phyloP scores from a whole-genome alignment of 1,284 basidiomycete genomes.

The Ganoderma multipileum region DNA sequence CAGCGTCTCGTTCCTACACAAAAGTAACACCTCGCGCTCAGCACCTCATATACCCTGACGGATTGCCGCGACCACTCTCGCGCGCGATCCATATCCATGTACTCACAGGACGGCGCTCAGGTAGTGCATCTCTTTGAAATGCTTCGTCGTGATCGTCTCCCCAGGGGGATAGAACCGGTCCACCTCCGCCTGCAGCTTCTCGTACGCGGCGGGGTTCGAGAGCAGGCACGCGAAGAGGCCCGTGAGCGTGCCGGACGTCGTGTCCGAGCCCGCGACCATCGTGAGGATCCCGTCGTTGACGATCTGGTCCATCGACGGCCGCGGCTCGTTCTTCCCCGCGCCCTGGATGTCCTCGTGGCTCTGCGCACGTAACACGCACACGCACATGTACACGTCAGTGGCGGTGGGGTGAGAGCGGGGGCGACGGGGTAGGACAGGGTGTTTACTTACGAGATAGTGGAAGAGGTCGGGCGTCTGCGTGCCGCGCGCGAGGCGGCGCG shows the following conservation, averaged over 20 bases:
- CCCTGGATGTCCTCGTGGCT: conserved; percentile 31
- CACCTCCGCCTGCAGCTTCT: conserved; percentile 37
- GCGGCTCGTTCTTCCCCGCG: conserved; percentile 15
- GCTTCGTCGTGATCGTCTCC: conserved; percentile 32
- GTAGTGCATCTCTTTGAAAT: conserved; percentile 38
- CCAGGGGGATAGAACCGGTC: conserved; percentile 37
- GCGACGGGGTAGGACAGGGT: background rate
- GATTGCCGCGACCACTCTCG: background rate
- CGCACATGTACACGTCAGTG: background rate
- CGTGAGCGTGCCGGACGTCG: conserved; percentile 34
- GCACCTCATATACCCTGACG: background rate
- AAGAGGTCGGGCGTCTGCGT: background rate
- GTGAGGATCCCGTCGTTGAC: conserved; percentile 30
- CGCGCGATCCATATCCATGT: too few relatives aligned
- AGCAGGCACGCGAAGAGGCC: conserved; percentile 35
- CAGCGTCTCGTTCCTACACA: conserved; percentile 60
- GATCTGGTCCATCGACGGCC: conserved; percentile 24
- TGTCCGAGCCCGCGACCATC: conserved; percentile 42
- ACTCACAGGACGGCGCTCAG: conserved; percentile 43
- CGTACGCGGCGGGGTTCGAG: conserved; percentile 29
- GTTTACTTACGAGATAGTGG: background rate
- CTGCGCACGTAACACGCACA: conserved; percentile 7
- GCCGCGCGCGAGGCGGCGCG: background rate
- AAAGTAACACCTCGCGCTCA: background rate
- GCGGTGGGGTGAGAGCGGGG: background rate